Conservation (phyloP, 192 early-diverging fungal species). For the Piromyces finnis region DNA sequence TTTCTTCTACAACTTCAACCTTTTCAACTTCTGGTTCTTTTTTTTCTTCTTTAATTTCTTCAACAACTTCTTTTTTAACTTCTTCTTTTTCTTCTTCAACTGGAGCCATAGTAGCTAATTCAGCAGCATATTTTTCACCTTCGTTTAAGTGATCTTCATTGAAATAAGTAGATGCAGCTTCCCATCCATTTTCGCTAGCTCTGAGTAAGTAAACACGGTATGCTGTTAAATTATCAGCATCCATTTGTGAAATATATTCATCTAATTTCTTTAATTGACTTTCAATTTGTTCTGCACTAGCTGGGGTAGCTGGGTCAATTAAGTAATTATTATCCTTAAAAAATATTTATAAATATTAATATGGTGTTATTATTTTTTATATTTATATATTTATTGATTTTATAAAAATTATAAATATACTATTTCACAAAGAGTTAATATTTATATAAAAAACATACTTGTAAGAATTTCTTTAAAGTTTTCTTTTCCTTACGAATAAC, state of each 20-base stretch:
- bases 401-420: too few relatives aligned
- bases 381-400: too few relatives aligned
- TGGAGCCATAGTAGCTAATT: neutral
- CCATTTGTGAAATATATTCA: neutral
- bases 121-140: neutral
- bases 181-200: neutral
- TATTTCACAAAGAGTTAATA: too few relatives aligned
- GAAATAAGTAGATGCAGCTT: neutral
- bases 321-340: neutral
- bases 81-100: neutral
- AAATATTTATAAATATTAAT: too few relatives aligned
- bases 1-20: neutral
- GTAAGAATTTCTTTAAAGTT: conserved; percentile 52
- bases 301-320: neutral
- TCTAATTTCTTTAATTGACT: neutral
- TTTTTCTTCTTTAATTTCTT: neutral
- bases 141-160: neutral
- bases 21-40: neutral
- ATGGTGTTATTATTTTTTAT: too few relatives aligned
- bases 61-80: neutral
- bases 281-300: neutral
- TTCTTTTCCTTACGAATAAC: conserved; percentile 82
- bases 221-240: neutral
- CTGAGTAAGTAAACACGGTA: neutral
- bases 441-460: neutral